phyloP scores from a whole-genome alignment of 768 basidiomycete genomes.

The Rhizopogon vesiculosus region DNA sequence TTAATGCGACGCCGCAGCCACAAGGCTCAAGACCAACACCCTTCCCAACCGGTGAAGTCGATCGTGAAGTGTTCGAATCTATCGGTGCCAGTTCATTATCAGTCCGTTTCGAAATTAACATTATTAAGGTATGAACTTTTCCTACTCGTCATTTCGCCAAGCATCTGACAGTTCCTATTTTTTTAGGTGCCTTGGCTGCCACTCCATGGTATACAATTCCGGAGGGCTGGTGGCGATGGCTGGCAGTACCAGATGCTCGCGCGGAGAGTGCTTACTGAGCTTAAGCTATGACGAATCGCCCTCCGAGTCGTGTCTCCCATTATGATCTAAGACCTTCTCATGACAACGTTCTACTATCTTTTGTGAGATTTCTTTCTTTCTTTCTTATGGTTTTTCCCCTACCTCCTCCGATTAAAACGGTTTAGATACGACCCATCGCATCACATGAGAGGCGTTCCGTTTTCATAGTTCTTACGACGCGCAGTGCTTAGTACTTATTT shows the following conservation, averaged over 20 bases:
- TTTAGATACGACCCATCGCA: conserved; percentile 2
- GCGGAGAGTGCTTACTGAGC: conserved; percentile 78
- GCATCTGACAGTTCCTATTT: conserved; percentile 1
- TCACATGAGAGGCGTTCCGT: background rate
- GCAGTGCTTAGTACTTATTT: conserved; percentile 3
- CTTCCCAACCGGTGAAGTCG: conserved; percentile 62
- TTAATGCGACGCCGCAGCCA: conserved; percentile 30
- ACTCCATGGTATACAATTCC: conserved; percentile 93
- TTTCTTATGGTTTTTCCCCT: background rate
- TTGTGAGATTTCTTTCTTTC: conserved; percentile 15
- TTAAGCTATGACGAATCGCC: conserved; percentile 59
- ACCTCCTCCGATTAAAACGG: background rate
- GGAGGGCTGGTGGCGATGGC: conserved; percentile 82
- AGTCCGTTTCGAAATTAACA: conserved; percentile 94
- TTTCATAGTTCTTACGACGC: too few species aligned
- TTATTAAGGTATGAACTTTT: conserved; percentile 72
- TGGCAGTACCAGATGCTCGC: conserved; percentile 99
- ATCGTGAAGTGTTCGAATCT: conserved; percentile 64
- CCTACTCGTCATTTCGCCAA: background rate
- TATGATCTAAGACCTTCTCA: conserved; percentile 8
- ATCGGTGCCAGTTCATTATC: conserved; percentile 75
- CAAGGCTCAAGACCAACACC: conserved; percentile 44
- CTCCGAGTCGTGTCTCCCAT: background rate
- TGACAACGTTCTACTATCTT: conserved; percentile 11
- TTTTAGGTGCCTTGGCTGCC: conserved; percentile 86